Conservation (phyloP, 1,139 yeast species). For the Geotrichum europaeum region DNA sequence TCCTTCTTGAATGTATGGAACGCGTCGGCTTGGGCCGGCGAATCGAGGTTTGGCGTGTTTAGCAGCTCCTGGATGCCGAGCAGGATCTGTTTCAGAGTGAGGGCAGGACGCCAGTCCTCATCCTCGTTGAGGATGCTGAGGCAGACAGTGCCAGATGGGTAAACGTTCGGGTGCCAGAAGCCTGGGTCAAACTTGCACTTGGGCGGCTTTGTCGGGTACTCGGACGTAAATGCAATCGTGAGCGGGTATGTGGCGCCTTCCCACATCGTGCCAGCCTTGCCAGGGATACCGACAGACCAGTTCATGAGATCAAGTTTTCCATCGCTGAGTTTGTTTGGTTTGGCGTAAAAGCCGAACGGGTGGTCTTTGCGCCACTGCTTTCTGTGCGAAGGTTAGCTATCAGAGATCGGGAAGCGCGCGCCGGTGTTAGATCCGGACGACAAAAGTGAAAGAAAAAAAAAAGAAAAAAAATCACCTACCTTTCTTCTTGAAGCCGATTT, state of each 20-base stretch:
- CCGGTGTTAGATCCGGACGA: neutral
- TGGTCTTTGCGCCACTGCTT: slow-evolving; percentile 98
- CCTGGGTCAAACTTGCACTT: slow-evolving; percentile 81
- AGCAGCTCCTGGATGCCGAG: slow-evolving; percentile 89
- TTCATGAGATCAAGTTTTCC: slow-evolving; percentile 78
- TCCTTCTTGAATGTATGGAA: slow-evolving; percentile 74
- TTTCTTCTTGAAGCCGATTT: slow-evolving; percentile 55
- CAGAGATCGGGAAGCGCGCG: neutral
- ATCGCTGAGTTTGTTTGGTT: slow-evolving; percentile 69
- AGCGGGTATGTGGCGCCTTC: slow-evolving; percentile 85
- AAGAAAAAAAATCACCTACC: neutral
- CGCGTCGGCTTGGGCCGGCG: slow-evolving; percentile 98
- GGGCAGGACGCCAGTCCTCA: slow-evolving; percentile 98
- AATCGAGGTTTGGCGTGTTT: slow-evolving; percentile 84
- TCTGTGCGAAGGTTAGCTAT: slow-evolving; percentile 34
- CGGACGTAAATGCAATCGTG: slow-evolving; percentile 75
- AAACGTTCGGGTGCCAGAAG: slow-evolving; percentile 93
- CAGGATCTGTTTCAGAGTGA: slow-evolving; percentile 82
- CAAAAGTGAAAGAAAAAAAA: neutral
- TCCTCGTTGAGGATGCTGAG: slow-evolving; percentile 88
- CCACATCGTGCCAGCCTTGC: slow-evolving; percentile 83
- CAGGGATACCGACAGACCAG: slow-evolving; percentile 97
- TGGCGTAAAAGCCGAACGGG: slow-evolving; percentile 95
- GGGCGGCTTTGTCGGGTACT: slow-evolving; percentile 96
- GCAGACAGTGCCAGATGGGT: slow-evolving; percentile 95